phyloP scores from a whole-genome alignment of 2,329 filamentous ascomycete genomes.

The Teratosphaeria viscida region DNA sequence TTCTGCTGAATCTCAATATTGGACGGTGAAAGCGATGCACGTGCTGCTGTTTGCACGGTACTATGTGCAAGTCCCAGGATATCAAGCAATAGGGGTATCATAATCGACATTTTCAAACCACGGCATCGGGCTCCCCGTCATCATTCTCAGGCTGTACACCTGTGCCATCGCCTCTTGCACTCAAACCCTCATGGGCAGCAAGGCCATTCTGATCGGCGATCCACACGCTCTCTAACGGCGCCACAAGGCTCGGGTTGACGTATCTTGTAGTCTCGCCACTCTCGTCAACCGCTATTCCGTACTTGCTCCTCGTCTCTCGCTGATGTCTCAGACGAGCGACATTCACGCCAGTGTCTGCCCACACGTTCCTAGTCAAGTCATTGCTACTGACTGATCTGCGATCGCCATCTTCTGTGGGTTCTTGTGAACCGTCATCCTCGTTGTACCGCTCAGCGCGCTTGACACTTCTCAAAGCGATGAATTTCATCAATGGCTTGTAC shows the following conservation, averaged over 20 bases:
- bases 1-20: not conserved
- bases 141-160: not conserved
- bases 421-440: slow-evolving; percentile 23
- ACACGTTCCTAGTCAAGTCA: slow-evolving; percentile 29
- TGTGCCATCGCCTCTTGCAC: not conserved
- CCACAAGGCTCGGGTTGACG: slow-evolving; percentile 64
- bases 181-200: not conserved
- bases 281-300: slow-evolving; percentile 60
- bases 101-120: not conserved
- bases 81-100: not conserved
- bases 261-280: slow-evolving; percentile 60
- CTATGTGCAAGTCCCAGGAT: not conserved
- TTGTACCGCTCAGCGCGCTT: slow-evolving; percentile 47
- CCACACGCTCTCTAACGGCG: slow-evolving; percentile 35
- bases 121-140: not conserved
- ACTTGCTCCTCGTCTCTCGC: slow-evolving; percentile 11
- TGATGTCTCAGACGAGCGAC: slow-evolving; percentile 6
- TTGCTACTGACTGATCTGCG: slow-evolving; percentile 15
- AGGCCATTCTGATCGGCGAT: slow-evolving; percentile 13
- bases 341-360: slow-evolving; percentile 17
- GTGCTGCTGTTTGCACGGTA: not conserved
- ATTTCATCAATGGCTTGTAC: slow-evolving; percentile 81
- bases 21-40: not conserved
- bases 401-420: slow-evolving; percentile 2
- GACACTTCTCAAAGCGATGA: slow-evolving; percentile 84